Conservation (phyloP, 352 stramenopile genomes). For the Hyaloperonospora brassicae region DNA sequence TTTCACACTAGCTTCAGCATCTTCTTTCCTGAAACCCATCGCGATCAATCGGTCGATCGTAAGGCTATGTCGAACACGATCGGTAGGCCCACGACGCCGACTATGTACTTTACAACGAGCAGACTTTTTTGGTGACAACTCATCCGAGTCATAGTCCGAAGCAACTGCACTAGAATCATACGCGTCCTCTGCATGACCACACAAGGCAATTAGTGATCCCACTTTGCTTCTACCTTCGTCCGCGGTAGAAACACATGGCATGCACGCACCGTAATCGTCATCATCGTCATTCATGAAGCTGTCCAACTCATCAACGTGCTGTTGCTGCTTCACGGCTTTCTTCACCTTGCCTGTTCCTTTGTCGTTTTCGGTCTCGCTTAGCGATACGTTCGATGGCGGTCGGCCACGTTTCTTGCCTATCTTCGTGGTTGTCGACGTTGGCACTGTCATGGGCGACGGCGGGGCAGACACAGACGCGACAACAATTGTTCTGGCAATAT, state of each 20-base stretch:
- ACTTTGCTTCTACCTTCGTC: too few species aligned
- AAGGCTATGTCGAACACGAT: slow-evolving; percentile 40
- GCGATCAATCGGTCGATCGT: slow-evolving; percentile 45
- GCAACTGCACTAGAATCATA: slow-evolving; percentile 11
- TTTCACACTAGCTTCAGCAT: slow-evolving; percentile 54
- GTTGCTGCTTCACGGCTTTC: slow-evolving; percentile 3
- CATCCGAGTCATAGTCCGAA: slow-evolving; percentile 19
- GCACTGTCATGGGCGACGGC: neutral
- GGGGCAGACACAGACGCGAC: slow-evolving; percentile 5
- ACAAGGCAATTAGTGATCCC: neutral
- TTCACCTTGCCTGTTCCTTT: slow-evolving; percentile 21
- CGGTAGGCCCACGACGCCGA: slow-evolving; percentile 12
- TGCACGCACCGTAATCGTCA: slow-evolving; percentile 23
- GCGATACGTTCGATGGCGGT: slow-evolving; percentile 4
- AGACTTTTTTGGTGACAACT: slow-evolving; percentile 17
- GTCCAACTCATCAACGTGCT: slow-evolving; percentile 5
- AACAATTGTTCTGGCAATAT: slow-evolving; percentile 1
- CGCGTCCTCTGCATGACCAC: slow-evolving; percentile 9
- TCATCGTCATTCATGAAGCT: slow-evolving; percentile 2
- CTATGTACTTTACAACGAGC: slow-evolving; percentile 3
- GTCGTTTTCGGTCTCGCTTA: neutral
- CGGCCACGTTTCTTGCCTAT: slow-evolving; percentile 29
- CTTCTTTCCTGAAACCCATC: slow-evolving; percentile 58
- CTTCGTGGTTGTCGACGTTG: slow-evolving; percentile 5
- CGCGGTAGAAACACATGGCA: neutral